These are phyloP conservation scores for Melocanna baccifera DNA, from an alignment of 176 grass and related monocot species.

Conservation along the genomic window DNA sequence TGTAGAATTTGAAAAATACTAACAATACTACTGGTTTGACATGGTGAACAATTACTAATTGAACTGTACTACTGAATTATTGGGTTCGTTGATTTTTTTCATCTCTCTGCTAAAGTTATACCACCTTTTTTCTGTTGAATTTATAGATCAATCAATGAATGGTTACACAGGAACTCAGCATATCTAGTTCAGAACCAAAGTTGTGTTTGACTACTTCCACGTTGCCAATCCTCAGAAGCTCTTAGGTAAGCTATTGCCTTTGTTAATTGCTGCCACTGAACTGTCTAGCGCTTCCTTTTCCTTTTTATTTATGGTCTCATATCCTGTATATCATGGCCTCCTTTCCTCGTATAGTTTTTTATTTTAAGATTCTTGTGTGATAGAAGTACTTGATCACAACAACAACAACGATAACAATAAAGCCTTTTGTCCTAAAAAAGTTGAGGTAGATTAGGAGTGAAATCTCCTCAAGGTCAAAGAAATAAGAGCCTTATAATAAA, in stretches of 20 bases:
- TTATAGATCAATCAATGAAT: not conserved
- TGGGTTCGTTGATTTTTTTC: not conserved
- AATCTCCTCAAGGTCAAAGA: too few relatives aligned
- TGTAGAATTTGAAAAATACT: not conserved
- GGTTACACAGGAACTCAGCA: not conserved
- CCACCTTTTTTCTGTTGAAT: not conserved
- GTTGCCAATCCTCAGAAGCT: not conserved
- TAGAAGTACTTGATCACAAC: not conserved
- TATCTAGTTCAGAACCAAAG: not conserved
- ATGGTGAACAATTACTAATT: not conserved
- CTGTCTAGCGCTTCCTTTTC: not conserved
- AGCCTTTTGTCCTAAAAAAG: too few relatives aligned
- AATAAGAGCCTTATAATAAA: too few relatives aligned
- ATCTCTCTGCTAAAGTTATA: not conserved
- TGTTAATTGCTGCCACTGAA: not conserved
- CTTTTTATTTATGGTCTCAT: not conserved
- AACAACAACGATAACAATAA: too few relatives aligned
- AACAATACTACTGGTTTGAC: not conserved
- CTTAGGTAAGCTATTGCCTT: slow-evolving; percentile 3
- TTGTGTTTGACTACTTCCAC: not conserved
- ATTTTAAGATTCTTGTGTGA: not conserved
- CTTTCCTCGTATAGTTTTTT: not conserved
- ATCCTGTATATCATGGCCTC: not conserved
- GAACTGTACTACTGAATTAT: not conserved
- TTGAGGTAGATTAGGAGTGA: too few relatives aligned